These are phyloP conservation scores for Eustoma russellianum DNA, from an alignment of 257 asterid genomes.

Conservation along the genomic window DNA sequence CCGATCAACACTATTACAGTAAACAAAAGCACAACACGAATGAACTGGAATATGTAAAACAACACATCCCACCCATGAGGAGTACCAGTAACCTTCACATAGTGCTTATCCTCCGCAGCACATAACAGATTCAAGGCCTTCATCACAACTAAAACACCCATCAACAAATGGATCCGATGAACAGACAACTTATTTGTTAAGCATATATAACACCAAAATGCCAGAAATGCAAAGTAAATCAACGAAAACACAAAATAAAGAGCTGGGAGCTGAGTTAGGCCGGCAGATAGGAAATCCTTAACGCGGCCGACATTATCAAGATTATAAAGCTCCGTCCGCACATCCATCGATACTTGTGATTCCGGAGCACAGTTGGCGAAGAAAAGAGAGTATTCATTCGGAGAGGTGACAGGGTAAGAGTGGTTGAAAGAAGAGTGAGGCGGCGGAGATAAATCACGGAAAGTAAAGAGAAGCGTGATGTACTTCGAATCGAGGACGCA, in stretches of 20 bases:
- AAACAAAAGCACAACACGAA: slow-evolving; percentile 69
- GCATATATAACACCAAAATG: slow-evolving; percentile 50
- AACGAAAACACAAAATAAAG: slow-evolving; percentile 50
- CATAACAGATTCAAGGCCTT: slow-evolving; percentile 60
- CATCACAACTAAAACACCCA: slow-evolving; percentile 54
- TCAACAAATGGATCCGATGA: slow-evolving; percentile 59
- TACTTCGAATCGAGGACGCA: slow-evolving; percentile 76
- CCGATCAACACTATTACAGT: slow-evolving; percentile 77
- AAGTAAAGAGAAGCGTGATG: slow-evolving; percentile 51
- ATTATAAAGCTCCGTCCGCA: slow-evolving; percentile 75
- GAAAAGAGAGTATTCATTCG: slow-evolving; percentile 74
- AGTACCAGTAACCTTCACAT: slow-evolving; percentile 50
- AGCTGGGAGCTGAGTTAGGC: slow-evolving; percentile 58
- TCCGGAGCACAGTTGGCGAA: slow-evolving; percentile 89
- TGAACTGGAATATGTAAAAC: slow-evolving; percentile 68
- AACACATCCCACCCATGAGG: slow-evolving; percentile 85
- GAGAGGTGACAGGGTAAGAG: slow-evolving; percentile 58
- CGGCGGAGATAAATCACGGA: slow-evolving; percentile 77
- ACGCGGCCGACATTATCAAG: slow-evolving; percentile 41
- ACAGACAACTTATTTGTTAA: slow-evolving; percentile 50
- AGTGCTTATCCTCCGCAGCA: slow-evolving; percentile 77
- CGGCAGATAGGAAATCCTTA: slow-evolving; percentile 62
- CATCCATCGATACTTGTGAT: slow-evolving; percentile 74
- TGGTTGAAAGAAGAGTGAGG: slow-evolving; percentile 50
- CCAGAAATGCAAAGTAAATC: slow-evolving; percentile 38